A percentile compares a stretch with the other conserved stretches of the same genome.
These are phyloP conservation scores for Nemania sp. DNA, from an alignment of 2,329 filamentous ascomycete species.

Conservation along the genomic window DNA sequence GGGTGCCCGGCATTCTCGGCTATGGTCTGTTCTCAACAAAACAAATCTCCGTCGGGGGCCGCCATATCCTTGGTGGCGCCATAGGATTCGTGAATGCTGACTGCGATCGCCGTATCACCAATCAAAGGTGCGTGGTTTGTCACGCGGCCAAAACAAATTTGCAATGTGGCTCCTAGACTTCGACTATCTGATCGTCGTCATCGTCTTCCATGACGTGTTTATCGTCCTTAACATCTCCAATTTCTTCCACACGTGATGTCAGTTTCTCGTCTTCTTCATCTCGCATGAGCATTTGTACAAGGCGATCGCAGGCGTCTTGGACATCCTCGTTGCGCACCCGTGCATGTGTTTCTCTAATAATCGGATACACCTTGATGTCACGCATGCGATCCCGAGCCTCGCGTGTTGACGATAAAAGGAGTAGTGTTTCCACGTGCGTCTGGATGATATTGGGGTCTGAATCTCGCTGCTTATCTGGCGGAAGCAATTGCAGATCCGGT, in stretches of 20 bases:
- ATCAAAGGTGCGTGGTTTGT: constrained; percentile 7
- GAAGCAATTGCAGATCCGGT: constrained; percentile 84
- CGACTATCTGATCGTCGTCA: constrained; percentile 58
- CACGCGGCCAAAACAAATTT: neutral
- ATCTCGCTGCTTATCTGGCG: constrained; percentile 87
- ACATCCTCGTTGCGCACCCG: constrained; percentile 78
- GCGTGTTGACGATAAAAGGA: constrained; percentile 78
- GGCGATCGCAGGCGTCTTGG: constrained; percentile 79
- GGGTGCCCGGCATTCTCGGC: too few species aligned
- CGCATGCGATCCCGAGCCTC: constrained; percentile 76
- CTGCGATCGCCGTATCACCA: neutral
- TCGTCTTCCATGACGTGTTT: constrained; percentile 1
- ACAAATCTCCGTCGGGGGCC: too few species aligned
- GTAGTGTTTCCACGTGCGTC: constrained; percentile 86
- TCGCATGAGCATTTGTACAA: constrained; percentile 87
- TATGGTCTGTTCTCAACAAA: too few species aligned
- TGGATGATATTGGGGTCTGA: constrained; percentile 74
- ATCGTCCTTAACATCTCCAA: constrained; percentile 36
- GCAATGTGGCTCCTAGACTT: constrained; percentile 47
- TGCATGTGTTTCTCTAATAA: constrained; percentile 83
- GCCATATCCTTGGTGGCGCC: too few species aligned
- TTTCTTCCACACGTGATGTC: constrained; percentile 46
- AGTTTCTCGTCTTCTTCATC: constrained; percentile 64
- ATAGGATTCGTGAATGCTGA: neutral
- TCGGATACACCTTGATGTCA: constrained; percentile 80